Conservation (phyloP, 192 early-diverging fungal genomes). For the Podila clonocystis region DNA sequence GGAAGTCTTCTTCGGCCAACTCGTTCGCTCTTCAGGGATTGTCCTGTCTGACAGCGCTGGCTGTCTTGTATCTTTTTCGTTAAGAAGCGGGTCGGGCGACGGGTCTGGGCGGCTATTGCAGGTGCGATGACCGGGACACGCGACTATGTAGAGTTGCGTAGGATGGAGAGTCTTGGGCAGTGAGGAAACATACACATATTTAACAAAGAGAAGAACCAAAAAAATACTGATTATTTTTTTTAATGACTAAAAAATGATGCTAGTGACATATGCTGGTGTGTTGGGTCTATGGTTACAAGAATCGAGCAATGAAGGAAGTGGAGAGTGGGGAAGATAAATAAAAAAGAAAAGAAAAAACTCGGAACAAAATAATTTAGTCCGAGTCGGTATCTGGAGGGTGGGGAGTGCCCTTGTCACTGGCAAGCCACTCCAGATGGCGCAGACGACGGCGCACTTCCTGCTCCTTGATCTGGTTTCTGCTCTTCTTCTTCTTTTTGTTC, state of each 20-base stretch:
- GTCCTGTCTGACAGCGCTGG: slow-evolving; percentile 13
- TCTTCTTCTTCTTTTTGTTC: slow-evolving; percentile 68
- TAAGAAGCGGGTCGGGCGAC: slow-evolving; percentile 4
- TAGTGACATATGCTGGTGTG: background rate
- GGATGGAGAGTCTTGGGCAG: background rate
- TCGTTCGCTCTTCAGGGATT: slow-evolving; percentile 6
- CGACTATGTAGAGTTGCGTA: background rate
- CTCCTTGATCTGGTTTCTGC: slow-evolving; percentile 61
- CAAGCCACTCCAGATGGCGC: slow-evolving; percentile 63
- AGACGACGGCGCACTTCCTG: slow-evolving; percentile 60
- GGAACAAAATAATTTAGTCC: slow-evolving; percentile 22
- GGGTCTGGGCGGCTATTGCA: background rate
- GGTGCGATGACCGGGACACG: background rate
- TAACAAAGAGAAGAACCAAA: background rate
- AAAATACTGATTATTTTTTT: background rate
- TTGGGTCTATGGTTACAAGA: slow-evolving; percentile 1
- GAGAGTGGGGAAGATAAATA: background rate
- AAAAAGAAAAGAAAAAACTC: background rate
- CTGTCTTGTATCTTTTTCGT: slow-evolving; percentile 26
- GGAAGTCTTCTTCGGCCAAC: background rate
- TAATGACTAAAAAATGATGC: background rate
- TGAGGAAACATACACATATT: background rate
- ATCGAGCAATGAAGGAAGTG: background rate
- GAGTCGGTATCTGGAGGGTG: slow-evolving; percentile 43
- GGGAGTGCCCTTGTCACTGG: slow-evolving; percentile 51